Evolutionary conservation across 192 early-diverging fungal genomes (phyloP).

Genomic region (Paraglomus brasilianum): DNA sequence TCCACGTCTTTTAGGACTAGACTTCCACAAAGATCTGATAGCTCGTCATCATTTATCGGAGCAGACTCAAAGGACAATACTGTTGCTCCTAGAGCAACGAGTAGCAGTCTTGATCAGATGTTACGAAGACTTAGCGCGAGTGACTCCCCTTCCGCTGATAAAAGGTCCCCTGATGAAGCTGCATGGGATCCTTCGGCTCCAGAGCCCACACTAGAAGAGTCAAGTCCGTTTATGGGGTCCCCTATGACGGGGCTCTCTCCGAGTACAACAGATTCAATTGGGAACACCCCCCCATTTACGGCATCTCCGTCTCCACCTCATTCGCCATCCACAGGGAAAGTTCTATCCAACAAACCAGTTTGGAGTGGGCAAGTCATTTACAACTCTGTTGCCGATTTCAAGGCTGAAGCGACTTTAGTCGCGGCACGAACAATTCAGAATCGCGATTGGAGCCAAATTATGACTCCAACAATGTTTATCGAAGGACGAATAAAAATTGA

Average conservation of each 20-base stretch:
- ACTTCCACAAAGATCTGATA: background rate
- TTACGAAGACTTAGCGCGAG: background rate
- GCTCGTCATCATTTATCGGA: background rate
- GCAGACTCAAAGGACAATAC: conserved; percentile 1
- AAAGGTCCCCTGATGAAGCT: background rate
- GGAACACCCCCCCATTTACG: conserved; percentile 5
- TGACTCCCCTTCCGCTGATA: background rate
- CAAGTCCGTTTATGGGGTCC: background rate
- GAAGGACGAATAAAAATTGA: conserved; percentile 63
- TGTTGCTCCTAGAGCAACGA: background rate
- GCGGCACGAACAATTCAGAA: conserved; percentile 47
- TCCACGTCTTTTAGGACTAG: background rate
- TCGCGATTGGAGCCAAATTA: conserved; percentile 55
- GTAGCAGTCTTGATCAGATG: background rate
- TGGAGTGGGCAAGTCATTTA: conserved; percentile 58
- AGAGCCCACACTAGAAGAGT: conserved; percentile 1
- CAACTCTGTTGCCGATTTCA: conserved; percentile 53
- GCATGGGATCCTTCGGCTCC: conserved; percentile 5
- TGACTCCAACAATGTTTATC: conserved; percentile 56
- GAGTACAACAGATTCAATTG: background rate
- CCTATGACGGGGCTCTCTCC: background rate
- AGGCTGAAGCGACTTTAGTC: conserved; percentile 56
- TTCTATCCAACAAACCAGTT: conserved; percentile 26
- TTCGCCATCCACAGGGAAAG: background rate
- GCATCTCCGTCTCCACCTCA: background rate